Evolutionary conservation across 768 basidiomycete species (phyloP), one percentile per base, ranked within the genome.

Genomic region (Vararia minispora): DNA sequence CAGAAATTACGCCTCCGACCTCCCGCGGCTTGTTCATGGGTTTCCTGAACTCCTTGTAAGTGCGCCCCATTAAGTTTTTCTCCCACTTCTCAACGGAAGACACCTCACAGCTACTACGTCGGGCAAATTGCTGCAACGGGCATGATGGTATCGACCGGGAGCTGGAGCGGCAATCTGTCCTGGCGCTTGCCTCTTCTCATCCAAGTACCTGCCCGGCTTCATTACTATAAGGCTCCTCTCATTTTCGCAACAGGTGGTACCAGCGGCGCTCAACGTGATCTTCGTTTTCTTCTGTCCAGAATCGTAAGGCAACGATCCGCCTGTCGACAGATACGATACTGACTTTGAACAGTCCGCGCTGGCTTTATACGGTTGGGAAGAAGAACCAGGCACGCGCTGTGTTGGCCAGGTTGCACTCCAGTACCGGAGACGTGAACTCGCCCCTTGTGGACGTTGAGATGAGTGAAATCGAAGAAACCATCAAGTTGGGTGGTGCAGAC

Each of bases 51-150:
- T 71, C 69, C 10, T 71, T 71, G 67, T 69, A 41, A 40, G 61
- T n/a, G n/a, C 16, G 5, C 25, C 35, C 18, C 12, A 6, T 36
- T 18, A 30, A 36, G 26, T 28, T 12, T 18, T 38, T n/a, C n/a
- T n/a, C n/a, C n/a, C n/a, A n/a, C n/a, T n/a, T n/a, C n/a, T n/a
- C n/a, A n/a, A n/a, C n/a, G n/a, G n/a, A n/a, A n/a, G n/a, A n/a
- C n/a, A 14, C 12, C 33, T 17, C 18, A 27, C 18, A 71, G 67
- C 50, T 71, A 61, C 49, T 69, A 72, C 48, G 60, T 72, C 28
- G 72, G 71, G 7, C 71, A 72, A 47, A 72, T 74, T 52, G 52
- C 63, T 23, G 72, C 71, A 1, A 67, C 65, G 13, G 72, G 71
- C 4, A 71, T 75, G 65, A 68, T 72, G 61, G 66, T 75, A 10